A percentile compares a stretch with the other conserved stretches of the same genome.
phyloP scores from a whole-genome alignment of 306 rosid species.

The Casuarina glauca region DNA sequence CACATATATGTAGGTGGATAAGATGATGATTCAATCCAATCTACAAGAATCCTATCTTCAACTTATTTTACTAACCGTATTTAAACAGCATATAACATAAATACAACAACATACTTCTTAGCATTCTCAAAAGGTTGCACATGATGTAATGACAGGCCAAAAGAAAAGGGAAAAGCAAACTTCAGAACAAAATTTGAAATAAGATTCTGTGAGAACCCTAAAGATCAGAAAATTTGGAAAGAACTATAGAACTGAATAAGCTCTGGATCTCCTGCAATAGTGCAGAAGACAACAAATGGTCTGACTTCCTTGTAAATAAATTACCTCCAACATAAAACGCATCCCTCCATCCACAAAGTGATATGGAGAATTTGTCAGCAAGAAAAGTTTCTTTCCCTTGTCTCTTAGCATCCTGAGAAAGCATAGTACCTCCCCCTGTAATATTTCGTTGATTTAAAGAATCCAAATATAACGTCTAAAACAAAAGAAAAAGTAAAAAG shows the following conservation, averaged over 20 bases:
- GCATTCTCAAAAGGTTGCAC: not conserved
- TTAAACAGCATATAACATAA: not conserved
- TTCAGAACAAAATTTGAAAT: not conserved
- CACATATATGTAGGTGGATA: not conserved
- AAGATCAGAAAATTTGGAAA: constrained; percentile 15
- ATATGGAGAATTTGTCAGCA: constrained; percentile 93
- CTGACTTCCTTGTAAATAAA: constrained; percentile 21
- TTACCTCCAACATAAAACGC: constrained; percentile 89
- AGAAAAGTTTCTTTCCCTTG: constrained; percentile 88
- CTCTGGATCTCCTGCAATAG: constrained; percentile 6
- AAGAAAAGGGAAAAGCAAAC: not conserved
- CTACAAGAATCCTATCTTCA: not conserved
- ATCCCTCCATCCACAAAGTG: constrained; percentile 95
- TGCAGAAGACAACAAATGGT: constrained; percentile 9
- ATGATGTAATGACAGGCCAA: not conserved
- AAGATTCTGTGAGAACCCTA: not conserved
- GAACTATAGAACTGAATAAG: not conserved
- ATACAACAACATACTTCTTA: not conserved
- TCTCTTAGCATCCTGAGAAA: constrained; percentile 86
- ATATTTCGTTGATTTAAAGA: constrained; percentile 30
- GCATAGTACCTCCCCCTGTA: constrained; percentile 67
- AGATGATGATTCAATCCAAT: not conserved
- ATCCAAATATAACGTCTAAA: constrained; percentile 17
- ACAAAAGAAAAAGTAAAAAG: constrained; percentile 15
- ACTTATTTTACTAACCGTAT: not conserved